Evolutionary conservation across 495 filamentous ascomycete species (phyloP), one percentile per base, ranked within the genome.

Genomic region (Aspergillus incahuasiensis): DNA sequence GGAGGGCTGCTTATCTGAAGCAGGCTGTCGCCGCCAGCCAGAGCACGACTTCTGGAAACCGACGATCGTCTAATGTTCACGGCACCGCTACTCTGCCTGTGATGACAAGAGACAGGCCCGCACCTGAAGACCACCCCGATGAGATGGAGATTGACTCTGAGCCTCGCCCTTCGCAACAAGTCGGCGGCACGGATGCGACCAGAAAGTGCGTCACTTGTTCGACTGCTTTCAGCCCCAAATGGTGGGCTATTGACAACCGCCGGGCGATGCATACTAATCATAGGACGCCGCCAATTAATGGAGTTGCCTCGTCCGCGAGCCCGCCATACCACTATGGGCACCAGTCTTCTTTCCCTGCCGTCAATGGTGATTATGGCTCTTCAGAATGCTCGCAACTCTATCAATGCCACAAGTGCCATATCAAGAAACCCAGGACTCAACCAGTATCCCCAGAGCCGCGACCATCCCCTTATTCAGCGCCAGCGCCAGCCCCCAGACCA

Each of bases 1-100:
- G 94, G 19, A 97, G 96, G 65, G 92, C 95, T 19, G 84, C 82
- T 28, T 78, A 86, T 20, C 74, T 86, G 38, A 78, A 85, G 46
- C 74, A 79, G 34, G 71, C 76, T 38, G 70, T 71, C 48, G 65
- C 61, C 7, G 60, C 67, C 9, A 66, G 70, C 11, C 69, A 65
- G 6, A 54, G 63, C 55, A 62, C 48, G 20, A 46, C 57, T 19
- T 44, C 56, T 18, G 63, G 48, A 24, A 67, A 69, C 39, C 72
- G 75, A 35, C 71, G 77, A 49, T 61, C 71, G 32, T 80, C 77
- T 39, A 62, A 66, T 22, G 66, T 61, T 49, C 73, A 67, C 52
- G 71, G 68, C 2, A 48, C 55, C 52, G 48, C 56, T 19, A 35
- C 57, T 46, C 43, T 60, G 21, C 47, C 67, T 55, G 52, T 66